Conservation (phyloP, 345 rosid species). For the Moringa oleifera region DNA sequence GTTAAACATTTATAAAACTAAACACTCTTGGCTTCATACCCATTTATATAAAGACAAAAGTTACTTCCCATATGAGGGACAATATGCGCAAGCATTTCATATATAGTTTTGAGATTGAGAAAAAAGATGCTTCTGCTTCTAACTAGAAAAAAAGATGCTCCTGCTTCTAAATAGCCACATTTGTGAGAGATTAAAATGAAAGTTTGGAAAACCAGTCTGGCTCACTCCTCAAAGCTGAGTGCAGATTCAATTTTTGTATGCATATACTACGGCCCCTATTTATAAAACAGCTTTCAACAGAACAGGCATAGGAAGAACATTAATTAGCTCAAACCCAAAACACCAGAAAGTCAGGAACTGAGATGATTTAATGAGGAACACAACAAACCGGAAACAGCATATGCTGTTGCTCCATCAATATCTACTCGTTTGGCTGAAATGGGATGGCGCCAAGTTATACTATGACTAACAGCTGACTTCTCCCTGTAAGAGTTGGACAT, state of each 20-base stretch:
- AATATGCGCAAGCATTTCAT: neutral
- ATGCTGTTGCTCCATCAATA: conserved; percentile 74
- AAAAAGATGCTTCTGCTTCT: no score
- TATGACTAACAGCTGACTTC: conserved; percentile 78
- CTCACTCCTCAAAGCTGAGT: neutral
- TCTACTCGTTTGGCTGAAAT: conserved; percentile 47
- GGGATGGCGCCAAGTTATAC: conserved; percentile 77
- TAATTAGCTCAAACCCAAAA: no score
- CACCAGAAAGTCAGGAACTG: no score
- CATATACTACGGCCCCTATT: neutral
- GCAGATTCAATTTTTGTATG: neutral
- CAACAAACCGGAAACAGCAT: conserved; percentile 61
- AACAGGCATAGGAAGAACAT: no score
- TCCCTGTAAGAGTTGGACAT: conserved; percentile 37
- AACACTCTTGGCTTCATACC: neutral
- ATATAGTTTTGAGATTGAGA: no score
- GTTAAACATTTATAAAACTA: no score
- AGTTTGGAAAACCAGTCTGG: neutral
- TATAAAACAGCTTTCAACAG: neutral
- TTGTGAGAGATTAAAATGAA: neutral
- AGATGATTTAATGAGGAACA: neutral
- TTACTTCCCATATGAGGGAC: neutral
- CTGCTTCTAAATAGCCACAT: neutral
- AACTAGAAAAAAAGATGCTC: no score
- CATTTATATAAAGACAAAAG: neutral